Conservation (phyloP, 2,329 filamentous ascomycete genomes). For the Geosmithia morbida region DNA sequence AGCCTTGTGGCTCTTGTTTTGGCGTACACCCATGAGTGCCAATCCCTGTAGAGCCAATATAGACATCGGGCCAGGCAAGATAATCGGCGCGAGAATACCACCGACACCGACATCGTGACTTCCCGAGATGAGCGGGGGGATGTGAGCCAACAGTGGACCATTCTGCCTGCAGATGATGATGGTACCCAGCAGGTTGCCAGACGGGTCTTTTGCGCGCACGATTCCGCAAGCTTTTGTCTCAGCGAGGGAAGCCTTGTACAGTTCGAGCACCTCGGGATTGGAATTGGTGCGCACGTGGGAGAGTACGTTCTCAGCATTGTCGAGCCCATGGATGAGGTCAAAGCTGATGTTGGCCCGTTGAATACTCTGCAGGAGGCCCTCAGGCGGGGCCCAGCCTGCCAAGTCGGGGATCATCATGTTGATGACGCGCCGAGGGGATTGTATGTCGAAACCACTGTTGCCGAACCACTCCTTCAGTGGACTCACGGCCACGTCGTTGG, state of each 20-base stretch:
- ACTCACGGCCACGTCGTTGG: constrained; percentile 33
- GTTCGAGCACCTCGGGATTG: constrained; percentile 62
- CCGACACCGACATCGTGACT: constrained; percentile 40
- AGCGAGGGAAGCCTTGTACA: constrained; percentile 62
- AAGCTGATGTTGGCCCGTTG: constrained; percentile 63
- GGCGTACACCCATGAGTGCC: constrained; percentile 65
- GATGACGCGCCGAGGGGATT: constrained; percentile 38
- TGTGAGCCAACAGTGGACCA: constrained; percentile 51
- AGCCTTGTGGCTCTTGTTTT: constrained; percentile 67
- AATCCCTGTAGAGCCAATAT: constrained; percentile 61
- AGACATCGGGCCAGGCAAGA: constrained; percentile 54
- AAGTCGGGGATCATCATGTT: constrained; percentile 65
- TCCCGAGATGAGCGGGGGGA: constrained; percentile 48
- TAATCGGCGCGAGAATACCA: constrained; percentile 68
- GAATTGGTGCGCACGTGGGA: constrained; percentile 61
- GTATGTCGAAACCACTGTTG: constrained; percentile 75
- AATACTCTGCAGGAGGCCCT: constrained; percentile 61
- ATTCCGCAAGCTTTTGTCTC: constrained; percentile 64
- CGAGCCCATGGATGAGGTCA: constrained; percentile 68
- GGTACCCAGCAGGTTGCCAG: constrained; percentile 57
- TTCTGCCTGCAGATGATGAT: constrained; percentile 65
- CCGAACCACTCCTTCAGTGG: constrained; percentile 64
- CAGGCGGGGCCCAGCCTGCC: constrained; percentile 58
- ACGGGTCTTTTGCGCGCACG: constrained; percentile 62
- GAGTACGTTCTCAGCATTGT: constrained; percentile 60